These are phyloP conservation scores for Apiospora rasikravindrae DNA, from an alignment of 2,329 filamentous ascomycete genomes.

Conservation along the genomic window DNA sequence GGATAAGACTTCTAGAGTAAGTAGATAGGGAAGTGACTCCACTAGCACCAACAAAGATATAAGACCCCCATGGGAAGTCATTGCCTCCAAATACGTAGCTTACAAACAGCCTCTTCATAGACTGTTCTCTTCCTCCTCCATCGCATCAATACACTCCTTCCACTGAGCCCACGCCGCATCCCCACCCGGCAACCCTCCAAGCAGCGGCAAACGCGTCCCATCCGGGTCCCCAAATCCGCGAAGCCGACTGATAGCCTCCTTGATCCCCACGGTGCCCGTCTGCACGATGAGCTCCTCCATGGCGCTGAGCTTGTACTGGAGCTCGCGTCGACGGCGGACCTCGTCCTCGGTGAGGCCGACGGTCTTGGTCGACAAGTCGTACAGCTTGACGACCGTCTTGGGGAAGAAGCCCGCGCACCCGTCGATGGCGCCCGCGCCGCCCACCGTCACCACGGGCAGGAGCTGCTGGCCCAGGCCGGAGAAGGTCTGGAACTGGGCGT, in stretches of 20 bases:
- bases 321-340: conserved; percentile 53
- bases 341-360: conserved; percentile 43
- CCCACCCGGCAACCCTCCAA: conserved; percentile 61
- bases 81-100: no score
- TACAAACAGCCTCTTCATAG: neutral
- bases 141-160: conserved; percentile 48
- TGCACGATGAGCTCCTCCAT: conserved; percentile 66
- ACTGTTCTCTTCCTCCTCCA: conserved; percentile 49
- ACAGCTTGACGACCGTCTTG: conserved; percentile 63
- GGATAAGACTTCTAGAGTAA: no score
- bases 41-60: neutral
- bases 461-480: conserved; percentile 71
- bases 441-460: conserved; percentile 52
- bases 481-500: conserved; percentile 63
- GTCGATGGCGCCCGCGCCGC: conserved; percentile 43
- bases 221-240: conserved; percentile 63
- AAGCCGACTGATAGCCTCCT: conserved; percentile 65
- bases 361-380: conserved; percentile 47
- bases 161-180: conserved; percentile 62
- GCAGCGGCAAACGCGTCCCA: conserved; percentile 63
- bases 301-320: conserved; percentile 66
- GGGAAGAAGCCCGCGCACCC: conserved; percentile 60
- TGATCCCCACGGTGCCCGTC: conserved; percentile 68
- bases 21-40: neutral
- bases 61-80: no score